Evolutionary conservation across 225 moss, liverwort and hornwort species (phyloP).

Genomic region (Ulota crispa): DNA sequence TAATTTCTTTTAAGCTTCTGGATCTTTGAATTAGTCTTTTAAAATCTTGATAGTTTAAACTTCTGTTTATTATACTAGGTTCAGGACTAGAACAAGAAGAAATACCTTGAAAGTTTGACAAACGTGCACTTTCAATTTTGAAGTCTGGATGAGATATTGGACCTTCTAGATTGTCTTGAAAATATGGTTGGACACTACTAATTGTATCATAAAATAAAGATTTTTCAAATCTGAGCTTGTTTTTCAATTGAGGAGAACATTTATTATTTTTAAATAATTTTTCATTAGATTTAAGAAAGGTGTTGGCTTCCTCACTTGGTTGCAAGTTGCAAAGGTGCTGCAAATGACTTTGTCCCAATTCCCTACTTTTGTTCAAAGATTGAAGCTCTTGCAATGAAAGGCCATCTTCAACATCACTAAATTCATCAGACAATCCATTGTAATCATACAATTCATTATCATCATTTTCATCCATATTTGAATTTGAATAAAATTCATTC

Average conservation of each 20-base stretch:
- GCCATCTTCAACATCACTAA: not conserved
- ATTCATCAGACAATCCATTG: fast-evolving
- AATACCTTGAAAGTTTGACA: not conserved
- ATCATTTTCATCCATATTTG: not conserved
- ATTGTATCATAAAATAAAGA: not conserved
- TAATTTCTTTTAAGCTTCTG: not conserved
- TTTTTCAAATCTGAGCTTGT: slow-evolving; percentile 7
- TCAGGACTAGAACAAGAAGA: not conserved
- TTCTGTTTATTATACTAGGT: not conserved
- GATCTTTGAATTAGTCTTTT: not conserved
- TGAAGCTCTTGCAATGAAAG: not conserved
- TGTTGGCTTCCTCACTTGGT: not conserved
- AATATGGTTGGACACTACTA: slow-evolving; percentile 26
- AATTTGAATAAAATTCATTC: fast-evolving
- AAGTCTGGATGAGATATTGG: not conserved
- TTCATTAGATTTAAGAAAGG: not conserved
- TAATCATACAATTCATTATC: not conserved
- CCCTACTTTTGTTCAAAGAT: not conserved
- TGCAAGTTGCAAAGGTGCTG: not conserved
- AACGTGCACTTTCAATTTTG: slow-evolving; percentile 15
- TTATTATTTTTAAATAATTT: fast-evolving
- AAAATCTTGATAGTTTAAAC: not conserved
- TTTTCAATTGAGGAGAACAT: not conserved
- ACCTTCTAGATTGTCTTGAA: slow-evolving; percentile 23
- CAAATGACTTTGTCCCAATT: not conserved